Evolutionary conservation across 2,329 filamentous ascomycete species (phyloP), one percentile per base, ranked within the genome.

Genomic region (Colletotrichum sublineola): DNA sequence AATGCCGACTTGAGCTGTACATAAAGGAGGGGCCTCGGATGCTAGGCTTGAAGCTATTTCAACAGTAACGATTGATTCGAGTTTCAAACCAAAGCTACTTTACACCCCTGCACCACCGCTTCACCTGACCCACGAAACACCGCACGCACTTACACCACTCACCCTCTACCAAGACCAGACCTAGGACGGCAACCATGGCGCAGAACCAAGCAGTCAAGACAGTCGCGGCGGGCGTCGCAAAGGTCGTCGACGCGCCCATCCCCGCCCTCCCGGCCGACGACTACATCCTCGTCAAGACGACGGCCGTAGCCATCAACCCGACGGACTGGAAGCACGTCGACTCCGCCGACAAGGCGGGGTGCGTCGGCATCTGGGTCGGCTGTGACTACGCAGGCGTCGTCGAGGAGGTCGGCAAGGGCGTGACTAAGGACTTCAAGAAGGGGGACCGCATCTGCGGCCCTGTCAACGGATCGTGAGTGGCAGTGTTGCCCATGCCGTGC

Each of bases 321-420:
- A 79, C 79, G 3, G 82, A 83, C 70, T 82, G 77, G 78, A 81
- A 82, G 75, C 76, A 75, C 63, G 74, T 82, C 69, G 74, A 80
- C 29, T n/a, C 40, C n/a, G 73, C 70, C 40, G 68, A 75, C 24
- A 52, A 68, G 18, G 46, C 64, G 14, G 75, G 75, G 29, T 76
- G 74, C 60, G 65, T 58, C 14, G 76, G 76, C 33, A 50, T 74
- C 56, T 75, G 75, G 36, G 76, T 81, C 44, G 86, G 85, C 18
- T 86, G 81, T 63, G 86, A 88, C 75, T 87, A 84, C 66, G 82
- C 83, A 44, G 86, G 86, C 53, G 76, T 84, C 24, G 83, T 88
- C 1, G 81, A 85, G 62, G 81, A 85, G 68, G 80, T 87, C 50
- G 86, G 86, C 14, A 68, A 77, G 3, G 80, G 79, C 31, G 82